These are phyloP conservation scores for Ophiostoma novo-ulmi DNA, from an alignment of 2,329 filamentous ascomycete species.

Conservation along the genomic window DNA sequence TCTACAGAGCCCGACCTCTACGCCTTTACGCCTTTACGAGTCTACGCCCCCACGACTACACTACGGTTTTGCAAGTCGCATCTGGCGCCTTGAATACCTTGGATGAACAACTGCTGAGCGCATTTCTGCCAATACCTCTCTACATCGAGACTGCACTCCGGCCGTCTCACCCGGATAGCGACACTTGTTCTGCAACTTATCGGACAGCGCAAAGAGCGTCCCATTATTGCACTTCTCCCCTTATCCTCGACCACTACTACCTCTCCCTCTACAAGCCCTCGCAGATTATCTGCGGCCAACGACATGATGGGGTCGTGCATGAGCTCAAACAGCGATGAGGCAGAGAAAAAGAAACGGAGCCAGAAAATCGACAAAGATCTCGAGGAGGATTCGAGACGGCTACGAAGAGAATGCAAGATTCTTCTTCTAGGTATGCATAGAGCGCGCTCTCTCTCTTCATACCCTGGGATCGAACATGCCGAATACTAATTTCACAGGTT, in stretches of 20 bases:
- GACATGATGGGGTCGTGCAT: constrained; percentile 81
- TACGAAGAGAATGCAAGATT: constrained; percentile 98
- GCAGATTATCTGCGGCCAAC: constrained; percentile 11
- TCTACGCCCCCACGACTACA: not conserved
- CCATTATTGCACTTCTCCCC: not conserved
- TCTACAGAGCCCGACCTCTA: no score
- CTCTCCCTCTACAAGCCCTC: not conserved
- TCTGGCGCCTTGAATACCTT: not conserved
- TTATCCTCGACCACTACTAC: not conserved
- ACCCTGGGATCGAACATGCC: no score
- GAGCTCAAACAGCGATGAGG: constrained; percentile 80
- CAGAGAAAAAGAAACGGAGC: constrained; percentile 91
- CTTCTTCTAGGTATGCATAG: constrained; percentile 69
- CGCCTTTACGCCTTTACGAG: not conserved
- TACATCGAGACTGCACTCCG: not conserved
- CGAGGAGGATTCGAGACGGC: constrained; percentile 87
- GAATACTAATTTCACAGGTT: constrained; percentile 54
- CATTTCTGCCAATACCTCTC: not conserved
- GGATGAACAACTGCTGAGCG: not conserved
- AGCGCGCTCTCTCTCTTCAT: no score
- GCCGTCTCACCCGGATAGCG: no score
- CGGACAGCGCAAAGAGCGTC: not conserved
- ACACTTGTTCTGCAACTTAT: not conserved
- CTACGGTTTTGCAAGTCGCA: not conserved
- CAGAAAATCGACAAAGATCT: constrained; percentile 91